A percentile compares a stretch with the other conserved stretches of the same genome.
Conservation (phyloP, 2,329 filamentous ascomycete species). For the Epichloe glyceriae region DNA sequence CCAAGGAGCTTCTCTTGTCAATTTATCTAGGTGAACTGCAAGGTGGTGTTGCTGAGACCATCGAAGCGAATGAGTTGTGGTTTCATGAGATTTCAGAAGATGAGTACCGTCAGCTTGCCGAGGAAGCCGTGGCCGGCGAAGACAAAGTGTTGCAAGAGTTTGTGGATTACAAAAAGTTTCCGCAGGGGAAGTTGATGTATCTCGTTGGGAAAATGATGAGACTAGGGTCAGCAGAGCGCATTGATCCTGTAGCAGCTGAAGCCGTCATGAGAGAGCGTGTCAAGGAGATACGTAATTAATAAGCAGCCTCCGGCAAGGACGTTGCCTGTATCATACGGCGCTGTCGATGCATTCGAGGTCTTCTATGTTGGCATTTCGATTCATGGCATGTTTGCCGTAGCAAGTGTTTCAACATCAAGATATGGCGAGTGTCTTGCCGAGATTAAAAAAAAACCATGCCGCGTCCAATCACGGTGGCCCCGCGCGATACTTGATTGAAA, state of each 20-base stretch:
- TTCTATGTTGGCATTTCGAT: no score
- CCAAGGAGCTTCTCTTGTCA: slow-evolving; percentile 43
- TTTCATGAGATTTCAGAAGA: slow-evolving; percentile 35
- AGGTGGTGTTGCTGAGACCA: slow-evolving; percentile 28
- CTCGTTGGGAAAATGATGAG: slow-evolving; percentile 47
- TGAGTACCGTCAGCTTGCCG: slow-evolving; percentile 37
- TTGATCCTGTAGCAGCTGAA: slow-evolving; percentile 40
- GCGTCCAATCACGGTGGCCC: no score
- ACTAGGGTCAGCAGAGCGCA: slow-evolving; percentile 38
- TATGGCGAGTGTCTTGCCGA: no score
- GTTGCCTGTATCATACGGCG: no score
- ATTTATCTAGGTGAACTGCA: slow-evolving; percentile 35
- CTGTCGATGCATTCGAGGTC: no score
- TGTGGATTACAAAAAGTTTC: slow-evolving; percentile 29
- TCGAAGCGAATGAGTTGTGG: slow-evolving; percentile 38
- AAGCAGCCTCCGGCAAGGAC: no score
- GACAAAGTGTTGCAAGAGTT: slow-evolving; percentile 35
- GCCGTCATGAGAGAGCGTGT: slow-evolving; percentile 27
- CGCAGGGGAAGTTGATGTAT: slow-evolving; percentile 47
- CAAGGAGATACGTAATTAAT: slow-evolving; percentile 6
- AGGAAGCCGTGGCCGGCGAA: slow-evolving; percentile 30
- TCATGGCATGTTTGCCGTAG: no score
- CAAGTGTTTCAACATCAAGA: no score
- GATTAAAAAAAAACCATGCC: no score
- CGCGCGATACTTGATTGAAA: no score